Percentiles rank a stretch among this genome's conserved stretches.
Conservation (phyloP, 257 asterid genomes). For the Rubia yunnanensis region DNA sequence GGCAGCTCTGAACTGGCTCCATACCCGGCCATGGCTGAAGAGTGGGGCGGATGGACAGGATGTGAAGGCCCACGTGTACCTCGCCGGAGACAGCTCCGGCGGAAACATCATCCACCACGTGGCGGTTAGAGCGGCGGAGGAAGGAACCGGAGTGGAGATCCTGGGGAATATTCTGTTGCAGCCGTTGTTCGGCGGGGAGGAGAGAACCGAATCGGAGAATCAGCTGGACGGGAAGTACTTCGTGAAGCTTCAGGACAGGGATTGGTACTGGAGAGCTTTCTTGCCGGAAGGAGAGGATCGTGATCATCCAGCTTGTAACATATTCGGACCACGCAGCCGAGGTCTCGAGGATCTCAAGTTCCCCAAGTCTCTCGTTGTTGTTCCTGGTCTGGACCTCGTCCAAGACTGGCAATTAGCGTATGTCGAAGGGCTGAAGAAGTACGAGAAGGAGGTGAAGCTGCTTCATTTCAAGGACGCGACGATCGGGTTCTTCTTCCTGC, state of each 20-base stretch:
- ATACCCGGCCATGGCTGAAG: conserved; percentile 29
- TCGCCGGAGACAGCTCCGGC: conserved; percentile 45
- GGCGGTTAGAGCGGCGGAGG: conserved; percentile 24
- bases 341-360: conserved; percentile 21
- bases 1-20: conserved; percentile 38
- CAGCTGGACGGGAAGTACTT: conserved; percentile 34
- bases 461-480: conserved; percentile 34
- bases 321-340: conserved; percentile 33
- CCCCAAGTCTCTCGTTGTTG: conserved; percentile 30
- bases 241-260: conserved; percentile 36
- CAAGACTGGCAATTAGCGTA: conserved; percentile 43
- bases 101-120: conserved; percentile 39
- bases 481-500: conserved; percentile 42
- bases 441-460: conserved; percentile 30
- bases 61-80: conserved; percentile 21
- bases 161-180: conserved; percentile 35
- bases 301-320: conserved; percentile 40
- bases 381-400: conserved; percentile 37
- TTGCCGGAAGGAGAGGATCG: conserved; percentile 40
- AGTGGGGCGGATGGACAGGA: conserved; percentile 29
- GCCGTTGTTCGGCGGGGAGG: conserved; percentile 37
- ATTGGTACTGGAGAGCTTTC: conserved; percentile 45
- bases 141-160: conserved; percentile 23
- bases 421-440: conserved; percentile 29
- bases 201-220: conserved; percentile 30